Evolutionary conservation across 2,329 filamentous ascomycete species (phyloP), one percentile per base, ranked within the genome.

Genomic region (Amesomyces nigricolor): DNA sequence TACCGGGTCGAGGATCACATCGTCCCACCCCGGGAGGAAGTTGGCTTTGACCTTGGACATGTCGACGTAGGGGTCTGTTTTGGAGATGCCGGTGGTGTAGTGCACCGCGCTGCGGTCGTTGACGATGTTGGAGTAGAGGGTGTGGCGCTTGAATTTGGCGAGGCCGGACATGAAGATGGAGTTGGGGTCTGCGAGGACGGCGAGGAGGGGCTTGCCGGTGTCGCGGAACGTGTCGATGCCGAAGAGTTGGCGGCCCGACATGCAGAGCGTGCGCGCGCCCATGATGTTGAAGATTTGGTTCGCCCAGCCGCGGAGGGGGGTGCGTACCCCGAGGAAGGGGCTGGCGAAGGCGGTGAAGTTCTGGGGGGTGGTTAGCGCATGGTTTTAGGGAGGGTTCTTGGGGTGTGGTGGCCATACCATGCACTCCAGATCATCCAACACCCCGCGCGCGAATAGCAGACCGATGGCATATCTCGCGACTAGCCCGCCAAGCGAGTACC

Each of bases 301-400:
- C 54, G 80, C 76, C 72, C 80, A 79, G 14, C 87, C 87, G 46
- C 80, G 81, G 43, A 85, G 71, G 1, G 88, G 88, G 1, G 83
- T 82, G 48, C 87, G 78, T 1, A 88, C 87, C n/a, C 88, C 88
- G 7, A 91, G 77, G 71, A 91, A 88, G 22, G 88, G 92, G 32
- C 88, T 86, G 5, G 88, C 92, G 71, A 97, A 96, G 1, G 91
- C 96, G 2, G 87, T 89, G 71, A 97, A 96, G 75, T 95, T 96
- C 81, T 87, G 59, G 3, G 19, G 5, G 35, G 6, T 45, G 13
- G 48, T 56, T n/a, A 45, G 44, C 38, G 32, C 22, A 22, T 10
- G 14, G 5, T 10, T 42, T 2, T 13, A 2, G 14, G 14, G 8
- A 3, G 39, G 4, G 39, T 3, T 16, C 14, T 42, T 3, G 8